phyloP scores from a whole-genome alignment of 1,139 yeast species.

The Hemisphaericaspora xylanilytica region DNA sequence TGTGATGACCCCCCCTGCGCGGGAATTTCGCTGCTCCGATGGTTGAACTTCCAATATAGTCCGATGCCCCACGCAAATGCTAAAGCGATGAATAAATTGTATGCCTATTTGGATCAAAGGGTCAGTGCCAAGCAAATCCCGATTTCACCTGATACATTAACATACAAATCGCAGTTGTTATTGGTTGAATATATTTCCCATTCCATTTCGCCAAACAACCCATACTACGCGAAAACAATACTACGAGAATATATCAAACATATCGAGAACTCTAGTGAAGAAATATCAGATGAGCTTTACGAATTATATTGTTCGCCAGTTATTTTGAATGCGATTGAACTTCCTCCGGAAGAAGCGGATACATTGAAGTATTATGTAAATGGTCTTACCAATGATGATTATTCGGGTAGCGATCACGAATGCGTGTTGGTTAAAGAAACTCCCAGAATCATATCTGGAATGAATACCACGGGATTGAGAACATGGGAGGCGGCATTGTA shows the following conservation, averaged over 20 bases:
- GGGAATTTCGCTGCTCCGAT: too few species aligned
- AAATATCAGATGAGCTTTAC: conserved; percentile 48
- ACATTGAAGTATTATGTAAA: conserved; percentile 44
- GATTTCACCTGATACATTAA: conserved; percentile 2
- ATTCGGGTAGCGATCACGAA: conserved; percentile 16
- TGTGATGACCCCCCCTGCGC: too few species aligned
- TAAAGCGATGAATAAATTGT: conserved; percentile 10
- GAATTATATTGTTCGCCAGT: conserved; percentile 42
- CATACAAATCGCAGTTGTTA: conserved; percentile 11
- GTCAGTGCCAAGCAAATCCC: conserved; percentile 11
- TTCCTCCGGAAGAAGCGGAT: conserved; percentile 48
- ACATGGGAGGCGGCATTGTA: conserved; percentile 96
- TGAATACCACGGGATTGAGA: conserved; percentile 82
- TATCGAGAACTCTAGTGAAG: conserved; percentile 29
- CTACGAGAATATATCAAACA: conserved; percentile 38
- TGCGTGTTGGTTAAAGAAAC: conserved; percentile 52
- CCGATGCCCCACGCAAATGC: background rate
- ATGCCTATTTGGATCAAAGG: conserved; percentile 12
- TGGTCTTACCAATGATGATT: conserved; percentile 16
- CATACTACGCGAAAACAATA: conserved; percentile 49
- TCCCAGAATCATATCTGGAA: conserved; percentile 64
- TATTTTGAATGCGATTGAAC: conserved; percentile 38
- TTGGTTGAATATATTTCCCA: conserved; percentile 13
- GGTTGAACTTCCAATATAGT: too few species aligned
- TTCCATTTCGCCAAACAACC: conserved; percentile 32